Evolutionary conservation across 805 yeast genomes (phyloP), one percentile per base, ranked within the genome.

Genomic region (Yarrowia hollandica): DNA sequence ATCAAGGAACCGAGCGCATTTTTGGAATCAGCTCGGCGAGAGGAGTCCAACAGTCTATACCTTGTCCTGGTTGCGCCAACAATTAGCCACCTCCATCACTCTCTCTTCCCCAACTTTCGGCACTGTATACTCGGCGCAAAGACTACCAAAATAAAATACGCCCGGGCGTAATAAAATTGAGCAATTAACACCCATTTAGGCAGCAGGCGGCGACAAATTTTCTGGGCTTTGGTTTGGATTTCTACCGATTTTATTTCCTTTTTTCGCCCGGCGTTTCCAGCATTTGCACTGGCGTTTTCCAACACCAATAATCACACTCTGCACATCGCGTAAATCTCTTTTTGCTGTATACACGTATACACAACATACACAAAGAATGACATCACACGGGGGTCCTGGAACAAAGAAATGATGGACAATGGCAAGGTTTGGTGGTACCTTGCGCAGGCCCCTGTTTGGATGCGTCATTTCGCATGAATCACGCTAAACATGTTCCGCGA

Each of bases 391-490:
- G 4, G 31, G 14, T 10, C 12, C 9, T 3, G 7, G 11, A 6
- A 39, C 48, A 41, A 41, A 41, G 22, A 37, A 25, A 11, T 10
- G 30, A 23, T 22, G 23, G 12, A 16, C 11, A n/a, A 12, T 7
- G 23, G 16, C 21, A 39, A 15, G 28, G 33, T 41, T 41, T 7
- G 48, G 23, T 14, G 33, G 52, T 44, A 44, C 52, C 52, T 44
- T 44, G 52, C 52, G 26, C 35, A 44, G 52, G 35, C 52, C 52
- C 52, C 52, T 44, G 35, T 28, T 44, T 44, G 26, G 52, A 44
- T 26, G 52, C 35, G 52, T 28, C 35, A 28, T 28, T 28, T 28
- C 8, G 52, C 52, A 44, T 44, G 35, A 44, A 30, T 14, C 35
- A 44, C 52, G 52, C 52, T 28, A 28, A 39, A 23, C 31, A 23